Evolutionary conservation across 371 early-diverging fungal species (phyloP), one percentile per base, ranked within the genome.

Genomic region (Capillidium heterosporum): DNA sequence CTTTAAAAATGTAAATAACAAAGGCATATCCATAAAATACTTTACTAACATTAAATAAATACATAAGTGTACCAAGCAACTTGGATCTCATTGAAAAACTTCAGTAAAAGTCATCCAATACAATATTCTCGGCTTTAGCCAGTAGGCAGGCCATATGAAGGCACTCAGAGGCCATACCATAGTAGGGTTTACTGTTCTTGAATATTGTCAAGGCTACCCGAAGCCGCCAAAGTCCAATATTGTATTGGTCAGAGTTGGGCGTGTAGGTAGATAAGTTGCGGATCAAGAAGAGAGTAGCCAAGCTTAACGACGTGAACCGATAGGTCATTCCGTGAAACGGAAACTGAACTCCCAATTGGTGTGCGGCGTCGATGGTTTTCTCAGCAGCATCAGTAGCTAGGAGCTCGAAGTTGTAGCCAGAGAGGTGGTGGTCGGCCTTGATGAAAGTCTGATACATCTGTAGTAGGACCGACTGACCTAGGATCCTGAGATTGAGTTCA

Each of bases 201-300:
- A 53, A 19, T 8, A 53, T 31, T 24, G 29, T 31, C 5, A 53
- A 39, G 35, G 27, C 53, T 10, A 27, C 28, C 50, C 28, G 13
- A 11, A 49, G 50, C 13, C 35, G 4, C 4, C 7, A 35, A 7
- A 7, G 7, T 35, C 7, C 35, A 7, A 7, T 13, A 4, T 7
- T 7, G 35, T 35, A 44, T 44, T 44, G 5, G n/a, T 44, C n/a
- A 44, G 23, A 44, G 15, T 44, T 44, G 15, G 44, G 23, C 3
- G 44, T 4, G 35, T 11, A 5, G 10, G 53, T 10, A 21, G 48
- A 60, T 65, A 64, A 64, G 54, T 43, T 43, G 23, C 31, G 8
- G 13, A 28, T 40, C 32, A 35, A 31, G 44, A 54, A 10, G 15
- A 35, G 10, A 26, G 51, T 59, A 43, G 43, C 51, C 26, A 27